Percentiles rank a stretch among this genome's conserved stretches.
These are phyloP conservation scores for Leccinum subatratum DNA, from an alignment of 1,284 basidiomycete genomes.

Conservation along the genomic window DNA sequence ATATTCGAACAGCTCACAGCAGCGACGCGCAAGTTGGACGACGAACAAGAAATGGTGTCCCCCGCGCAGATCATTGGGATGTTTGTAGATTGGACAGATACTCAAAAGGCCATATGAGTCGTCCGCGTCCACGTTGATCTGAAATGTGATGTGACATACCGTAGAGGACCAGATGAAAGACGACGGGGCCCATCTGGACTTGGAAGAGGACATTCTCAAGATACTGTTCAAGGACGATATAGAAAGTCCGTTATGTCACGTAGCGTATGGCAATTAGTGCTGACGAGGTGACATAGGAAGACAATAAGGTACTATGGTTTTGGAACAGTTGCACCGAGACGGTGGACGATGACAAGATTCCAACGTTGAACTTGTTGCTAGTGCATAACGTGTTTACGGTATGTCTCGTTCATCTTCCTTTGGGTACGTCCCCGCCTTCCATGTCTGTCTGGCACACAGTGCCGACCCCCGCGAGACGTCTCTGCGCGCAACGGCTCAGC, in stretches of 20 bases:
- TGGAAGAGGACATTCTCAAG: constrained; percentile 73
- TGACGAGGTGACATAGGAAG: constrained; percentile 48
- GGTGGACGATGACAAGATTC: constrained; percentile 64
- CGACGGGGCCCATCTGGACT: constrained; percentile 67
- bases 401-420: constrained; percentile 19
- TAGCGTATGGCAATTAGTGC: background rate
- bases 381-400: constrained; percentile 60
- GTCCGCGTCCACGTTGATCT: constrained; percentile 10
- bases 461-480: constrained; percentile 71
- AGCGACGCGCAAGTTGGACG: constrained; percentile 71
- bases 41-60: constrained; percentile 75
- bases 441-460: constrained; percentile 38
- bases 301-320: constrained; percentile 74
- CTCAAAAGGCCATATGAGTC: constrained; percentile 70
- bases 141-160: background rate
- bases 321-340: constrained; percentile 72
- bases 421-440: background rate
- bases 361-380: constrained; percentile 61
- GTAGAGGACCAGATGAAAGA: constrained; percentile 41
- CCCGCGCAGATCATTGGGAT: constrained; percentile 79
- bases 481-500: constrained; percentile 71
- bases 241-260: constrained; percentile 36
- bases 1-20: constrained; percentile 66
- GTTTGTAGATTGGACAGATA: constrained; percentile 92
- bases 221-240: constrained; percentile 48